Evolutionary conservation across 2,329 filamentous ascomycete genomes (phyloP).

Genomic region (Claviceps sp.): DNA sequence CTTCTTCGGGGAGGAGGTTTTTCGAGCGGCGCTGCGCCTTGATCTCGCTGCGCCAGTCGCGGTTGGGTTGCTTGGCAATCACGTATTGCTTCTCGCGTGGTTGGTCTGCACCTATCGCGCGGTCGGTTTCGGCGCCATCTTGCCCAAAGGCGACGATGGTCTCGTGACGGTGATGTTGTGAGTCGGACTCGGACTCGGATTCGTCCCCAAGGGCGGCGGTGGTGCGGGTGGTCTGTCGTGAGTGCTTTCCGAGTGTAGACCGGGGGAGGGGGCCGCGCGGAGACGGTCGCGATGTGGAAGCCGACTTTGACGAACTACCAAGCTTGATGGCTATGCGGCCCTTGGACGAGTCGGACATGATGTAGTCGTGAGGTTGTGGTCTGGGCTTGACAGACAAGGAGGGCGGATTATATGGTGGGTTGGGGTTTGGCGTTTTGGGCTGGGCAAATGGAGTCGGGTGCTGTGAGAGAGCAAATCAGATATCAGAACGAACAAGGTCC

Average conservation of each 20-base stretch:
- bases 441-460: too few relatives aligned
- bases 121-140: constrained; percentile 29
- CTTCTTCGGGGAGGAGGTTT: constrained; percentile 45
- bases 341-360: constrained; percentile 25
- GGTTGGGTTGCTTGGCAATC: constrained; percentile 45
- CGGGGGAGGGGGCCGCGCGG: constrained; percentile 20
- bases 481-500: too few relatives aligned
- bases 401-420: too few relatives aligned
- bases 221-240: constrained; percentile 22
- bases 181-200: constrained; percentile 29
- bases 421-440: too few relatives aligned
- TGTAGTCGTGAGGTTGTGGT: too few relatives aligned
- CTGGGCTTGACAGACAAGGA: too few relatives aligned
- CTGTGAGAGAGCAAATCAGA: too few relatives aligned
- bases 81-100: constrained; percentile 31
- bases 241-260: constrained; percentile 35
- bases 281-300: not conserved
- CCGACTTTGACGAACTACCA: constrained; percentile 16
- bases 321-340: constrained; percentile 39
- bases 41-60: constrained; percentile 47
- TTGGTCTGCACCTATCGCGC: constrained; percentile 16
- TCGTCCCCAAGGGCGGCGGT: constrained; percentile 20
- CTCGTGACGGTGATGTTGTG: constrained; percentile 24
- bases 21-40: constrained; percentile 33
- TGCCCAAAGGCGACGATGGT: constrained; percentile 36